These are phyloP conservation scores for Coelastrella sp. DNA, from an alignment of 139 green algal genomes.

Conservation along the genomic window DNA sequence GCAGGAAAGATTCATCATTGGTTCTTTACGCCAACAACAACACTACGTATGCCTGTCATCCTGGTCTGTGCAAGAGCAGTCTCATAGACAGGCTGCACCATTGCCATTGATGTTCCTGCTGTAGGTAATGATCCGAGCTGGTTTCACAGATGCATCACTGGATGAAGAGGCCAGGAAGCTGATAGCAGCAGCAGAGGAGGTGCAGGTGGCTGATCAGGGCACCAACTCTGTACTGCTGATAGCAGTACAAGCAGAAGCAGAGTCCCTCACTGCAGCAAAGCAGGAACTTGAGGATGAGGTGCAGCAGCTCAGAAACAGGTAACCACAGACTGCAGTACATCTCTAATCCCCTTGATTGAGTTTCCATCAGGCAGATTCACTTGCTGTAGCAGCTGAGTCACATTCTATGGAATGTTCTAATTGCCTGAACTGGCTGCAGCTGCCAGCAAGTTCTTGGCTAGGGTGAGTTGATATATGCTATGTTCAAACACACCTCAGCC, in stretches of 20 bases:
- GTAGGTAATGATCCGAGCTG: slow-evolving; percentile 51
- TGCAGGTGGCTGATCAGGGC: slow-evolving; percentile 48
- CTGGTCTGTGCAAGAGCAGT: too few relatives aligned
- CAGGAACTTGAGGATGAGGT: slow-evolving; percentile 1
- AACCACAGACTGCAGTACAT: not conserved
- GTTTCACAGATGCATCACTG: slow-evolving; percentile 38
- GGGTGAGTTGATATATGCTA: too few relatives aligned
- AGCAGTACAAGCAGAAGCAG: slow-evolving; percentile 27
- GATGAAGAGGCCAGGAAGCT: slow-evolving; percentile 51
- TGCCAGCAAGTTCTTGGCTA: too few relatives aligned
- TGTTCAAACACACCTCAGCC: too few relatives aligned
- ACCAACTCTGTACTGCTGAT: slow-evolving; percentile 55
- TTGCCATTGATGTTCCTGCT: not conserved
- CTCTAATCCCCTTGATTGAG: too few relatives aligned
- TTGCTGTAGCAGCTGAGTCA: too few relatives aligned
- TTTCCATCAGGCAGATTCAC: too few relatives aligned
- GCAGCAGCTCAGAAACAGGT: slow-evolving; percentile 16
- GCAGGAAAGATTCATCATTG: too few relatives aligned
- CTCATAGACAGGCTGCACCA: not conserved
- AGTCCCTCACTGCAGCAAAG: not conserved
- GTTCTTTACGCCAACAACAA: too few relatives aligned
- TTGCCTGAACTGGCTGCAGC: too few relatives aligned
- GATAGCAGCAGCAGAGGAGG: slow-evolving; percentile 33
- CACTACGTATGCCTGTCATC: too few relatives aligned
- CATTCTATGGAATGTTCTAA: too few relatives aligned